Evolutionary conservation across 768 basidiomycete species (phyloP), one percentile per base, ranked within the genome.

Genomic region (Pleurotus eryngii): DNA sequence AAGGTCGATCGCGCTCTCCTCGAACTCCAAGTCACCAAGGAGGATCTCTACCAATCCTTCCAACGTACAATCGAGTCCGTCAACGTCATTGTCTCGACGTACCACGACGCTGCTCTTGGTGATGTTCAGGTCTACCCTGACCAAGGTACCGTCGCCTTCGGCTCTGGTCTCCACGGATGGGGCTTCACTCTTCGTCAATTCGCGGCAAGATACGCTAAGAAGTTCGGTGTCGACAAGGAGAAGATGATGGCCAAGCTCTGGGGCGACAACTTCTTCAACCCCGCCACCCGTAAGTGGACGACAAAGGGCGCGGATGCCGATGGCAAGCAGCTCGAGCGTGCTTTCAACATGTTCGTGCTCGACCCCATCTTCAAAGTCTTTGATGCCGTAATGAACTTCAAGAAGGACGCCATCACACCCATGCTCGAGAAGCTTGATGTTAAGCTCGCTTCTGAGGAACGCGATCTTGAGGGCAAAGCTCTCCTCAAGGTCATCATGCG

Each of bases 261-360:
- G 97, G 97, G 97, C 55, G 97, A 99, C 82, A 98, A 98, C 81
- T 99, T 79, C 81, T 98, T 98, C 84, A 99, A 98, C 82, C 92
- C 95, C 56, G 81, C 86, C 55, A 98, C 95, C 39, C 86, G 86
- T 74, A 99, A 99, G 77, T 98, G 97, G 97, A 83, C 92, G 17
- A 93, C 90, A 49, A 90, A 87, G 72, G 59, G 72, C 61, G 75
- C 74, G 20, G 87, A 85, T 62, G 83, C 86, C 56, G 89, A 95
- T 65, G 94, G 93, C 68, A 95, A 95, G 71, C 74, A 73, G n/a
- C 89, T 98, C 56, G 97, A 98, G 70, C 95, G 97, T 76, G 95
- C 96, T 57, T 99, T 99, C 85, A 98, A 95, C 79, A 77, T 81
- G 81, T 98, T 99, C 77, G 93, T 98, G 58, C 90, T 98, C 64